Base-by-base conservation (phyloP, 2,329 filamentous ascomycete species). In the Nemania serpens region DNA sequence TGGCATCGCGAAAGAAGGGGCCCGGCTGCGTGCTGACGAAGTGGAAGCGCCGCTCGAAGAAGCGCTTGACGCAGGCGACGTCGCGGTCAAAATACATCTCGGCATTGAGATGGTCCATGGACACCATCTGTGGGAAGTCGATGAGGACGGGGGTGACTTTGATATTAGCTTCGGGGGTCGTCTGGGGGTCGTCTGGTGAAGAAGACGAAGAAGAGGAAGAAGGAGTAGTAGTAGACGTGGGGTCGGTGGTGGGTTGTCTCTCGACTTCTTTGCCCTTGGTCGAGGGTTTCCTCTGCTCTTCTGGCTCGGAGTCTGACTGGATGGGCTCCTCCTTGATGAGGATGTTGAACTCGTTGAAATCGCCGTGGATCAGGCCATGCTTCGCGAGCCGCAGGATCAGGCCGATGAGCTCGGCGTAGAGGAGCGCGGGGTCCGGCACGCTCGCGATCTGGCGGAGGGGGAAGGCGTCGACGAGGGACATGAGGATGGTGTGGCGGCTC, bases 311-410 rank as follows among this genome's bases (percentile, higher is more conserved):
- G 10, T 46, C 62, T 0, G 45, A 11, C 17, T 57, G 25, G 33
- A 60, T 13, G 25, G 58, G 72, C 57, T 82, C 86, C 75, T 98
- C 94, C 73, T 95, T 92, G 74, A 99, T 88, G 36, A 99, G 81
- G 66, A 99, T 94, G 75, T 99, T 99, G 83, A 99, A 99, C 76
- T 99, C 96, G 79, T 99, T 99, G 80, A 96, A 99, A 75, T 99
- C 95, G 64, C 95, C 95, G 74, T 99, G 95, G 63, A 99, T 99
- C 49, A 99, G 80, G 6, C 95, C 95, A 68, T 93, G 88, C 63
- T 87, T 87, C 5, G 95, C 94, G 42, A 99, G 82, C 29, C 88
- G 85, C 45, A 99, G 80, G 58, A 99, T 92, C 69, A 97, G 85
- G 43, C 87, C 84, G 71, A 99, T 96, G 36, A 99, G 81, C 62